Evolutionary conservation across 2,329 filamentous ascomycete species (phyloP), one percentile per base, ranked within the genome.

Genomic region (Colletotrichum godetiae): DNA sequence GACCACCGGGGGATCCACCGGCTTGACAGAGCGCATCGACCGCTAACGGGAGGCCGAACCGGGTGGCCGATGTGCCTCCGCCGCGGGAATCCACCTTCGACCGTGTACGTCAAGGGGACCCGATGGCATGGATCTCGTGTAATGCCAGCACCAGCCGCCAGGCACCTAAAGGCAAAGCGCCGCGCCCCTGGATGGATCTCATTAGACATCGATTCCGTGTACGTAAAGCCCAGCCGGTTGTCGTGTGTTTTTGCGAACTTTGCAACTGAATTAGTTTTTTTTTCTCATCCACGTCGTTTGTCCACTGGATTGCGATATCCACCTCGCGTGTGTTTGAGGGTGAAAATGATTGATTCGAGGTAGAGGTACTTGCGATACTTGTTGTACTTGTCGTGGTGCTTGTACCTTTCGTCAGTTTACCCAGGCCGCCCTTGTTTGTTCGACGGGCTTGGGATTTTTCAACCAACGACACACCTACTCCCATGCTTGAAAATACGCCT

Each of bases 131-230:
- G 73, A 53, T 67, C 68, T 60, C 42, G 67, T 56, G 61, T 60
- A 49, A 52, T 72, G 68, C 59, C 72, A 74, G 63, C 59, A 49
- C 55, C 42, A 67, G 64, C 68, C 72, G 70, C 66, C 72, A 71
- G 55, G 60, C 72, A 74, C 62, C 65, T 73, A 74, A 69, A 52
- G 74, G 72, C 68, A 74, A 74, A 64, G 74, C 74, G 72, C 60
- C 59, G 68, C 68, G 68, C 67, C 67, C 55, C 52, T 67, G 52
- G 68, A 75, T 75, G 74, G 74, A 75, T 75, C 72, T 62, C 58
- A 75, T 75, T 75, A 75, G 72, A 74, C 72, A 75, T 67, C 56
- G 31, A 60, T 67, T 63, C 68, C 74, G 73, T 75, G 73, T 75
- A 75, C 62, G 74, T 75, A 65, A 74, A 68, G 68, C 72, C 55